phyloP scores from a whole-genome alignment of 495 filamentous ascomycete genomes.

The Astrothelium subdiscretum region DNA sequence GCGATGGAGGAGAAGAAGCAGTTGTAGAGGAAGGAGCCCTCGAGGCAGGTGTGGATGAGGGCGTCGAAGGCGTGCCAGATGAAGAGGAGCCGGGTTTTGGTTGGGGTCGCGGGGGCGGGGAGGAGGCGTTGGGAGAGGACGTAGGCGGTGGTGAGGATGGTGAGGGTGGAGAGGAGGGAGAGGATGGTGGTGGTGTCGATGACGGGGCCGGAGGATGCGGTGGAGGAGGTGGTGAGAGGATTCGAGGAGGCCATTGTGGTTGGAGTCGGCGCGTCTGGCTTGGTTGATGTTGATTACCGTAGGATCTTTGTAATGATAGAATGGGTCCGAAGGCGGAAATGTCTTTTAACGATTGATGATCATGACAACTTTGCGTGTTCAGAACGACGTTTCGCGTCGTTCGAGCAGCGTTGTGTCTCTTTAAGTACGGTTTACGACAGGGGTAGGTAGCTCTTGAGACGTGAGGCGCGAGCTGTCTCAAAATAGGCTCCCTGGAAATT shows the following conservation, averaged over 20 bases:
- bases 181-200: conserved; percentile 39
- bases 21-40: conserved; percentile 84
- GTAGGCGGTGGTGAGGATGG: conserved; percentile 44
- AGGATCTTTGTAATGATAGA: too few species aligned
- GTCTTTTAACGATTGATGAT: too few species aligned
- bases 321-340: too few species aligned
- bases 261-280: too few species aligned
- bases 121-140: conserved; percentile 33
- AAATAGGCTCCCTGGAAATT: too few species aligned
- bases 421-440: too few species aligned
- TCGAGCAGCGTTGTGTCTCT: too few species aligned
- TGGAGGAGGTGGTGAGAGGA: too few species aligned
- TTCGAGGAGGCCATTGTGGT: too few species aligned
- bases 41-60: conserved; percentile 77
- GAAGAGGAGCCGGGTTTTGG: conserved; percentile 59
- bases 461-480: not conserved
- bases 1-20: conserved; percentile 67
- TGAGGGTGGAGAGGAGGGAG: conserved; percentile 41
- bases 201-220: conserved; percentile 5
- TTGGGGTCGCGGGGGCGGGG: conserved; percentile 34
- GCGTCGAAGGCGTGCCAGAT: conserved; percentile 92
- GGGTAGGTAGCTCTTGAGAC: not conserved
- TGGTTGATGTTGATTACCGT: too few species aligned
- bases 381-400: too few species aligned
- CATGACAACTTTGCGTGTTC: too few species aligned